Conservation (phyloP, 495 filamentous ascomycete genomes). For the Xylaria acuta region DNA sequence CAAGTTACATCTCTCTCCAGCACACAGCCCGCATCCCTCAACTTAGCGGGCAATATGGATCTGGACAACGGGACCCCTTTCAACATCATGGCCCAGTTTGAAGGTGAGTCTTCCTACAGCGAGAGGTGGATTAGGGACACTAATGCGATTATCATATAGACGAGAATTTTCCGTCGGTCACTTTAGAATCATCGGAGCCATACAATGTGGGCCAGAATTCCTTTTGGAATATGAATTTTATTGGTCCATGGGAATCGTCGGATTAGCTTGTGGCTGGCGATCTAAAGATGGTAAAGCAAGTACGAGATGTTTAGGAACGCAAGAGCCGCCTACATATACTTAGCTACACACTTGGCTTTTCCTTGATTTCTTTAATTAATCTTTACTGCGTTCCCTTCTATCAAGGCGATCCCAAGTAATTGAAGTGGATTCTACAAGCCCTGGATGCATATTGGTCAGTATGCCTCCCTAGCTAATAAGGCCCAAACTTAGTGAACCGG, state of each 20-base stretch:
- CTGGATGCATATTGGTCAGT: no score
- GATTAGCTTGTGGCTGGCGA: not conserved
- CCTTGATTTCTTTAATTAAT: no score
- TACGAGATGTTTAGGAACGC: not conserved
- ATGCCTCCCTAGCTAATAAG: no score
- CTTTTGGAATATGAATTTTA: slow-evolving; percentile 10
- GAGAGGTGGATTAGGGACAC: not conserved
- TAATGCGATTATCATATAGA: not conserved
- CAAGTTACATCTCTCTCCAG: not conserved
- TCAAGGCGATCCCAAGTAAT: no score
- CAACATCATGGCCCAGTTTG: slow-evolving; percentile 11
- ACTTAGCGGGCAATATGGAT: slow-evolving; percentile 1
- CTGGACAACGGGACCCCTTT: slow-evolving; percentile 7
- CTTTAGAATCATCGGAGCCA: not conserved
- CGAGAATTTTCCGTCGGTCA: not conserved
- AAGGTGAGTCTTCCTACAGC: not conserved
- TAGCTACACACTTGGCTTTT: no score
- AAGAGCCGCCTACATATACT: not conserved
- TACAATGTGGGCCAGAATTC: not conserved
- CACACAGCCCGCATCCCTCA: not conserved
- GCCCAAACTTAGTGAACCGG: no score
- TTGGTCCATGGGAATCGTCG: not conserved
- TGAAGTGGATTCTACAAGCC: no score
- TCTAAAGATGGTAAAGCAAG: not conserved
- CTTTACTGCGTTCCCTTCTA: no score